These are phyloP conservation scores for Fusarium circinatum DNA, from an alignment of 2,329 filamentous ascomycete species.

Conservation along the genomic window DNA sequence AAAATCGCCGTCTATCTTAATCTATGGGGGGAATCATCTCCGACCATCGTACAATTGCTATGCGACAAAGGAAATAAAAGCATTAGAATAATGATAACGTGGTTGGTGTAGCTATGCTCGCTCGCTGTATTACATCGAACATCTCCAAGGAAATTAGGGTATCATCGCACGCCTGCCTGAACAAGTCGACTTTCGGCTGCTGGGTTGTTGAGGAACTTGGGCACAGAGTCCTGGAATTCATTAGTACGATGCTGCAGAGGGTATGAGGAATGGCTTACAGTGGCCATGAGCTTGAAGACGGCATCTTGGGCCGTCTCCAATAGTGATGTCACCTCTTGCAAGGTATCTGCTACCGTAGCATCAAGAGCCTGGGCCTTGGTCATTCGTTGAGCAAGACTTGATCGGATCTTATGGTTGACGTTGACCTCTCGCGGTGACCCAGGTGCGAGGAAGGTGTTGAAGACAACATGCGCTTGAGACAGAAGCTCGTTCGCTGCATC, in stretches of 20 bases:
- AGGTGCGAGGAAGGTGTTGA: constrained; percentile 97
- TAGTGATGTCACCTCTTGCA: constrained; percentile 86
- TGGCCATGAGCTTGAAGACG: constrained; percentile 98
- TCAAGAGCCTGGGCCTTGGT: constrained; percentile 95
- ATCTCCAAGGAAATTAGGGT: not conserved
- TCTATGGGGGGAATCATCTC: constrained; percentile 11
- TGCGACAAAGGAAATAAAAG: constrained; percentile 17
- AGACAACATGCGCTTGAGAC: constrained; percentile 93
- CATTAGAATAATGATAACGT: constrained; percentile 20
- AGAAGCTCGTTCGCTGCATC: constrained; percentile 93
- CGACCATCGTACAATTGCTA: not conserved
- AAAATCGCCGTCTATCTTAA: not conserved
- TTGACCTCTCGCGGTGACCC: constrained; percentile 97
- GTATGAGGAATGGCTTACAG: constrained; percentile 70
- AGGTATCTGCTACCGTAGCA: constrained; percentile 86
- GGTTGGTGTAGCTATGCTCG: constrained; percentile 3
- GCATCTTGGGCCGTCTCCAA: constrained; percentile 95
- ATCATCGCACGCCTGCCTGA: constrained; percentile 33
- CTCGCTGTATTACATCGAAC: constrained; percentile 11
- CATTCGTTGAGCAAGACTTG: constrained; percentile 94
- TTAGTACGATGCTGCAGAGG: constrained; percentile 30
- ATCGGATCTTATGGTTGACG: constrained; percentile 94
- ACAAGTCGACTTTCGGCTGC: constrained; percentile 28
- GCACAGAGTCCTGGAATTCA: constrained; percentile 70
- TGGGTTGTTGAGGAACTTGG: constrained; percentile 74